A percentile compares a stretch with the other conserved stretches of the same genome.
phyloP scores from a whole-genome alignment of 1,139 yeast genomes.

The Ogataea hybrid region DNA sequence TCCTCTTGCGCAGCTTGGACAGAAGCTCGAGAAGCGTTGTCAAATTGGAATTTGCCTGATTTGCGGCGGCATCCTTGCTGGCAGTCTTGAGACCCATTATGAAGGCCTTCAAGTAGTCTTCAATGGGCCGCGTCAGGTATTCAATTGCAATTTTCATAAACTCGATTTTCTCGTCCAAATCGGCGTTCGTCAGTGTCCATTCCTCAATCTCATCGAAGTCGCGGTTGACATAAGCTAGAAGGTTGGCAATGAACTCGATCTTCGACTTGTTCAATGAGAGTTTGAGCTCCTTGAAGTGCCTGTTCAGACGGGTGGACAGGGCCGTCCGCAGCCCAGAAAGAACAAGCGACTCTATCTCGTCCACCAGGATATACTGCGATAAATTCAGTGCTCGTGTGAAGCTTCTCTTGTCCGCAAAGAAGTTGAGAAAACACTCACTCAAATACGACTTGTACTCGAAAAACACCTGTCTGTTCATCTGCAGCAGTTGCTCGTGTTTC shows the following conservation, averaged over 20 bases:
- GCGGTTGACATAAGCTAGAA: slow-evolving; percentile 19
- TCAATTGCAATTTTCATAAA: slow-evolving; percentile 22
- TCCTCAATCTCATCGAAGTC: slow-evolving; percentile 25
- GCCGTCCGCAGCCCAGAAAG: slow-evolving; percentile 14
- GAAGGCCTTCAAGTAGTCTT: slow-evolving; percentile 15
- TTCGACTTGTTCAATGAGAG: slow-evolving; percentile 10
- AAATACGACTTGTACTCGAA: slow-evolving; percentile 15
- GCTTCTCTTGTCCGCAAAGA: slow-evolving; percentile 21
- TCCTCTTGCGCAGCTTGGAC: slow-evolving; percentile 19
- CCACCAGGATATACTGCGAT: slow-evolving; percentile 18
- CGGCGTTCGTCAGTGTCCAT: slow-evolving; percentile 25
- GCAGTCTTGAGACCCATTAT: slow-evolving; percentile 11
- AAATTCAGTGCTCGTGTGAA: slow-evolving; percentile 24
- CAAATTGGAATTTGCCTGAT: slow-evolving; percentile 16
- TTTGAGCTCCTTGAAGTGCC: slow-evolving; percentile 8
- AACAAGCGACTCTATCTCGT: slow-evolving; percentile 17
- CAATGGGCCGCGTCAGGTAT: slow-evolving; percentile 20
- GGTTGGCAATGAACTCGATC: slow-evolving; percentile 19
- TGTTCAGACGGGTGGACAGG: slow-evolving; percentile 12
- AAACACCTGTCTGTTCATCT: slow-evolving; percentile 15
- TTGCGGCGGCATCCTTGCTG: background rate
- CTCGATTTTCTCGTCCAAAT: slow-evolving; percentile 20
- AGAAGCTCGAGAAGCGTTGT: slow-evolving; percentile 23
- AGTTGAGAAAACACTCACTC: slow-evolving; percentile 12
- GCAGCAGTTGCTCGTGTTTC: slow-evolving; percentile 8